These are phyloP conservation scores for Cronartium ribicola DNA, from an alignment of 1,284 basidiomycete genomes.

Conservation along the genomic window DNA sequence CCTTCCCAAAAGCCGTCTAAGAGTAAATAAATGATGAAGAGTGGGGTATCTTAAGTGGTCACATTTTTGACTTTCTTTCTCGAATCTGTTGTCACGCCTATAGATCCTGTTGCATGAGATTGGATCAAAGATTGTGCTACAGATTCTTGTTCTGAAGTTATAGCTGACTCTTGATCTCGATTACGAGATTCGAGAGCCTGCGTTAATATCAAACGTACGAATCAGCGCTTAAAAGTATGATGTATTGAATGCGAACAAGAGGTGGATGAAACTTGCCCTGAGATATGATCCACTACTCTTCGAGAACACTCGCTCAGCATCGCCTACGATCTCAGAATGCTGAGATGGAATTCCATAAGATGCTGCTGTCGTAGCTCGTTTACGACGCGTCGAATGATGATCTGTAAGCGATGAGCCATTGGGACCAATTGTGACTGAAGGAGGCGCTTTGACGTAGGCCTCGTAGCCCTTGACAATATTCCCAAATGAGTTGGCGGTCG, in stretches of 20 bases:
- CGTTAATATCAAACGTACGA: neutral
- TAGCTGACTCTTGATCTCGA: constrained; percentile 38
- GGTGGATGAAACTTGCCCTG: neutral
- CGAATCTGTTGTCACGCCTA: neutral
- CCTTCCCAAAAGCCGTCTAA: too few relatives aligned
- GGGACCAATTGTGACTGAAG: constrained; percentile 24
- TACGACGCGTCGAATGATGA: constrained; percentile 37
- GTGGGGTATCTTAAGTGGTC: too few relatives aligned
- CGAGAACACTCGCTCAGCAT: constrained; percentile 40
- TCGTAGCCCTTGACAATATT: constrained; percentile 43
- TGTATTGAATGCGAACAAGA: constrained; percentile 6
- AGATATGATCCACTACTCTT: constrained; percentile 42
- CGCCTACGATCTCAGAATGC: constrained; percentile 34
- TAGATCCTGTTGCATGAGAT: neutral
- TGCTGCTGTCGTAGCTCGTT: constrained; percentile 16
- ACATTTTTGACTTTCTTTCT: neutral
- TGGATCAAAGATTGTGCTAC: constrained; percentile 25
- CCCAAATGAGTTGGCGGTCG: constrained; percentile 36
- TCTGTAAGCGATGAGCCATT: constrained; percentile 9
- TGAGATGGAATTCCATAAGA: neutral
- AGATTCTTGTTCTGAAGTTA: constrained; percentile 42
- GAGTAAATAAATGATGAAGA: too few relatives aligned
- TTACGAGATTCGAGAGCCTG: constrained; percentile 36
- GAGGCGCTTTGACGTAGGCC: constrained; percentile 42
- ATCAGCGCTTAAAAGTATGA: neutral